Percentiles rank a stretch among this genome's conserved stretches.
Conservation (phyloP, 208 protist genomes). For the Leishmania tropica region DNA sequence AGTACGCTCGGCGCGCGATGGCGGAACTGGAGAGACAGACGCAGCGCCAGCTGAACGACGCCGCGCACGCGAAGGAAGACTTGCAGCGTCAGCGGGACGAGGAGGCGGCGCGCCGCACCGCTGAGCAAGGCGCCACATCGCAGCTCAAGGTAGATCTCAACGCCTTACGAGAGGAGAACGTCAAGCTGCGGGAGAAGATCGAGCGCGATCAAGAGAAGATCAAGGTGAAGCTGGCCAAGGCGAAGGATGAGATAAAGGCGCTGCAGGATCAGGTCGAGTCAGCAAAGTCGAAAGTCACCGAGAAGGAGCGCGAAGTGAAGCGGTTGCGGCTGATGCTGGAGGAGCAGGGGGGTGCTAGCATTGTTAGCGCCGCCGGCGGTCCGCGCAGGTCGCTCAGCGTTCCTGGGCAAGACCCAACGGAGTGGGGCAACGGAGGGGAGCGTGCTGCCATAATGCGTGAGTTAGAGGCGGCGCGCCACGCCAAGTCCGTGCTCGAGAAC, state of each 20-base stretch:
- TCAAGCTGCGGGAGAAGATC: slow-evolving; percentile 90
- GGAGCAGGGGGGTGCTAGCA: slow-evolving; percentile 36
- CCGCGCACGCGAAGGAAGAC: slow-evolving; percentile 62
- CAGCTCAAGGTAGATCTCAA: slow-evolving; percentile 84
- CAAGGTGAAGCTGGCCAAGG: slow-evolving; percentile 84
- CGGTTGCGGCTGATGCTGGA: slow-evolving; percentile 83
- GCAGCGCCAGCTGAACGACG: slow-evolving; percentile 76
- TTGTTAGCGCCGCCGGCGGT: slow-evolving; percentile 9
- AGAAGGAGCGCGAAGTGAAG: slow-evolving; percentile 81
- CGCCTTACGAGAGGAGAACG: slow-evolving; percentile 80
- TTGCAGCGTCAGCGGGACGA: slow-evolving; percentile 70
- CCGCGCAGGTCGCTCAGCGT: slow-evolving; percentile 13
- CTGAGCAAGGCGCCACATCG: slow-evolving; percentile 69
- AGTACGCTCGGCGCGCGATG: slow-evolving; percentile 71
- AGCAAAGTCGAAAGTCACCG: slow-evolving; percentile 44
- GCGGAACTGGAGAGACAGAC: slow-evolving; percentile 69
- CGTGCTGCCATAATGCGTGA: slow-evolving; percentile 41
- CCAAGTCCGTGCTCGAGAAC: slow-evolving; percentile 58
- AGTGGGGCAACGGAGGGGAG: slow-evolving; percentile 31
- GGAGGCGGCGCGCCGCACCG: slow-evolving; percentile 62
- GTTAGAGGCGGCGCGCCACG: slow-evolving; percentile 60
- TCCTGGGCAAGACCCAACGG: neutral
- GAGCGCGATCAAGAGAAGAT: slow-evolving; percentile 92
- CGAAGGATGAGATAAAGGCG: slow-evolving; percentile 77
- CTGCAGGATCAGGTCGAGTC: slow-evolving; percentile 80